phyloP scores from a whole-genome alignment of 1,284 basidiomycete genomes.

The Trichosporon asahii region DNA sequence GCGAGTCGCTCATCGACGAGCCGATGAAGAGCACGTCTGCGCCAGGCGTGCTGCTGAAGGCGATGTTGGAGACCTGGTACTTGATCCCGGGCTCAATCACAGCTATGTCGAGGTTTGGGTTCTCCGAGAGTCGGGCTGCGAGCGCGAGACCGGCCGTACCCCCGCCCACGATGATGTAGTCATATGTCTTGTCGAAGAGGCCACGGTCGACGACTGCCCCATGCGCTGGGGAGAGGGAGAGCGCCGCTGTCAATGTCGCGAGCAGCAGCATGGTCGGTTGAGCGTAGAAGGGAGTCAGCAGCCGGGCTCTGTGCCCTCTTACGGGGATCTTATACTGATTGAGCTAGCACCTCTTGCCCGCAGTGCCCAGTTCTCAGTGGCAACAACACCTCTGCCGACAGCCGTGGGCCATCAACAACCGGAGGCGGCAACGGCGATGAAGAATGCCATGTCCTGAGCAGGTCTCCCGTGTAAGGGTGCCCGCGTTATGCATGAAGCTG shows the following conservation, averaged over 20 bases:
- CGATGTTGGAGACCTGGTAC: slow-evolving; percentile 10
- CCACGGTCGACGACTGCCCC: not conserved
- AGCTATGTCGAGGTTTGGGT: slow-evolving; percentile 62
- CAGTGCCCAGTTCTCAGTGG: not conserved
- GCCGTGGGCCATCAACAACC: not conserved
- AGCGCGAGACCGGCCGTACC: slow-evolving; percentile 70
- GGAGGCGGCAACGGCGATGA: not conserved
- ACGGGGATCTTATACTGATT: no score
- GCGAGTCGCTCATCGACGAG: not conserved
- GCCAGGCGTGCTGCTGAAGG: not conserved
- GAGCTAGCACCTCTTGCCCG: no score
- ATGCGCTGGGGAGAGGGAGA: not conserved
- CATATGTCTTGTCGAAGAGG: slow-evolving; percentile 29
- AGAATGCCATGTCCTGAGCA: not conserved
- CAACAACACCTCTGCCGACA: not conserved
- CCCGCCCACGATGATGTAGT: slow-evolving; percentile 55
- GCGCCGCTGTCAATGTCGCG: not conserved
- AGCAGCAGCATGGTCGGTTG: not conserved
- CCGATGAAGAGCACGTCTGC: slow-evolving; percentile 8
- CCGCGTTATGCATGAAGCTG: not conserved
- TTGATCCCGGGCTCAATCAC: slow-evolving; percentile 64
- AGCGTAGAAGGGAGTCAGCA: no score
- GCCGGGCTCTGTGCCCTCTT: no score
- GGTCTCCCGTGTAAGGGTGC: not conserved
- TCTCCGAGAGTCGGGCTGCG: slow-evolving; percentile 66